Evolutionary conservation across 176 grass and related monocot species (phyloP), one percentile per base, ranked within the genome.

Genomic region (Thinopyrum elongatum): DNA sequence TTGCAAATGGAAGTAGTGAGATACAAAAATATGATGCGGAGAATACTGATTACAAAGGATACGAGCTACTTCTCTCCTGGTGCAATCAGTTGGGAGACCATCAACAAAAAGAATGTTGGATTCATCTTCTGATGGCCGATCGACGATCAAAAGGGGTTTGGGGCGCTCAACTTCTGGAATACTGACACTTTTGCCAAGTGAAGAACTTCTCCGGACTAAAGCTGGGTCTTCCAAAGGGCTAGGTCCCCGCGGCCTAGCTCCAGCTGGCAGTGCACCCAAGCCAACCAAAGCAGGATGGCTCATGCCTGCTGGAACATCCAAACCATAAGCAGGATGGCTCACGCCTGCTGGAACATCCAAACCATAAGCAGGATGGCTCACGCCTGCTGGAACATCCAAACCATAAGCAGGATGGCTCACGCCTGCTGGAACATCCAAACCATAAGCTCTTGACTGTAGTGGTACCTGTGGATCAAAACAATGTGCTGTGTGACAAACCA

Each of bases 31-130:
- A 60, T 67, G 42, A 69, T 53, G 58, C 46, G 76, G 68, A 73
- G 9, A 66, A 67, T 76, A 51, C 6, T 63, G 33, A 51, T 74
- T 8, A 64, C 21, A 19, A 97, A 92, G 91, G 91, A 97, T 97
- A 97, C 94, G 92, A 65, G 87, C 78, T 58, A 94, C 92, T 94
- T 97, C 92, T 94, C 94, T 92, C 80, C 94, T 90, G 74, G 92
- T 90, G 82, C 92, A 97, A 90, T 97, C 92, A 71, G 94, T 81
- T 88, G 94, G 94, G 22, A 94, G 94, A 86, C 87, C 75, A 76
- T 94, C 94, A 86, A 94, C 89, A 97, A 92, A 97, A 57, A 97
- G 83, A 86, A 97, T 90, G 72, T 92, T 97, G 33, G 94, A 94
- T 75, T 97, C 87, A 71, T 86, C 79, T 76, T 81, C 72, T 55